Base-by-base conservation (phyloP, 164 flowering plant genomes). In the Vitis labrusca region DNA sequence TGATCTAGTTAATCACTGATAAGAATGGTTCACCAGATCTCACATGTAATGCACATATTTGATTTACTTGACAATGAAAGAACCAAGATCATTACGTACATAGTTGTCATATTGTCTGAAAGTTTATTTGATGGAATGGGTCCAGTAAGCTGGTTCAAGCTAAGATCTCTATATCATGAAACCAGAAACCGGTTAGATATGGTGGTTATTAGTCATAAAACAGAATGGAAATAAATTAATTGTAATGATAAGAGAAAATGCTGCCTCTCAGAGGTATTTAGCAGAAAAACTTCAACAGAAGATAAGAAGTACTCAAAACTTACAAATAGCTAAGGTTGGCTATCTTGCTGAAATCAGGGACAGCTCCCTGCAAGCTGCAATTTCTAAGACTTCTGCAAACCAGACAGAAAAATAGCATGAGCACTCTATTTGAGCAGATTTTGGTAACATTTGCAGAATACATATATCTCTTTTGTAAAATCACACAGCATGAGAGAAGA, bases 341-440 rank as follows among this genome's bases (percentile, higher is more conserved):
- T 59, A 89, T 78, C 69, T 73, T 54, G 78, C 91, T 89, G 10
- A 94, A 73, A 78, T 91, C 93, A 69, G 97, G 98, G 64, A 91
- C 50, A 30, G 78, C 50, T 76, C 98, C 98, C 67, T 71, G 76
- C 82, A 94, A 80, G 73, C 88, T 84, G 80, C 98, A 94, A 74
- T 91, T 91, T 77, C 97, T 85, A 12, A 94, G 88, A 81, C 97
- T 94, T 78, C 98, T 93, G 87, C 71, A 66, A 52, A 67, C 48
- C 71, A 27, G 63, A 64, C 3, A 2, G 61, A 9, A 0, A 70
- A 50, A 51, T 55, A 14, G 23, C 17, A 70, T 71, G 23, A 71
- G 73, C 66, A 54, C n/a, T 58, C 47, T 16, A 65, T 62, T 7
- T 7, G 48, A 63, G 70, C 19, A 59, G 50, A 55, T 19, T 9